Evolutionary conservation across 1,284 basidiomycete species (phyloP).

Genomic region (Pascua guehoae): DNA sequence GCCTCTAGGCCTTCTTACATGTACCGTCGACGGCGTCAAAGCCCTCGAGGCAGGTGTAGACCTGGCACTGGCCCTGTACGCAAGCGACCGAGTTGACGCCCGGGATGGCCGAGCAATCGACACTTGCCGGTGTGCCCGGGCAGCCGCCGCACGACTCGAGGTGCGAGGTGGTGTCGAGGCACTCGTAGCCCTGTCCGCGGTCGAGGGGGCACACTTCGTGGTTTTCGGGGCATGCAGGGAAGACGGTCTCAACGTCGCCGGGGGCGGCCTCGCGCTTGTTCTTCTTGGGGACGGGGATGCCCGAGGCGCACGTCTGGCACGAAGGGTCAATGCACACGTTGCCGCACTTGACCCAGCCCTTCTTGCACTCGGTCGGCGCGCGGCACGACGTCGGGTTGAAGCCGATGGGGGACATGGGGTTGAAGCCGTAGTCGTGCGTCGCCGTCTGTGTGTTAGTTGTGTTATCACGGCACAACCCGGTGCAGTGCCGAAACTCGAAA

Average conservation of each 20-base stretch:
- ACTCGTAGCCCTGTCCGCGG: slow-evolving; percentile 13
- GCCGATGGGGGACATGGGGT: neutral
- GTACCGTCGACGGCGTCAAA: neutral
- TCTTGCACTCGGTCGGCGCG: neutral
- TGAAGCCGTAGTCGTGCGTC: too few species aligned
- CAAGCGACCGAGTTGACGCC: slow-evolving; percentile 48
- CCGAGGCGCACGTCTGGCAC: slow-evolving; percentile 2
- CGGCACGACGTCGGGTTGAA: neutral
- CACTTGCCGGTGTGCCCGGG: slow-evolving; percentile 57
- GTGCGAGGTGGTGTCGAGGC: slow-evolving; percentile 17
- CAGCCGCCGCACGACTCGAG: slow-evolving; percentile 62
- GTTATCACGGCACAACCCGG: too few species aligned
- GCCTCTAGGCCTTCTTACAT: too few species aligned
- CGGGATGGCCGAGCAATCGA: slow-evolving; percentile 63
- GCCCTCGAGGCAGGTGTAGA: slow-evolving; percentile 15
- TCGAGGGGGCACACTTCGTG: neutral
- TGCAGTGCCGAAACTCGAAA: too few species aligned
- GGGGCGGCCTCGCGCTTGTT: too few species aligned
- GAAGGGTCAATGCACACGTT: slow-evolving; percentile 4
- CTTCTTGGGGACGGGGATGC: neutral
- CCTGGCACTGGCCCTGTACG: slow-evolving; percentile 13
- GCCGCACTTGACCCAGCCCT: slow-evolving; percentile 1
- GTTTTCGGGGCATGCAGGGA: neutral
- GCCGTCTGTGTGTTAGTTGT: too few species aligned
- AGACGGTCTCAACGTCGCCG: neutral